These are phyloP conservation scores for Pestalotiopsis fici DNA, from an alignment of 2,329 filamentous ascomycete genomes.

Conservation along the genomic window DNA sequence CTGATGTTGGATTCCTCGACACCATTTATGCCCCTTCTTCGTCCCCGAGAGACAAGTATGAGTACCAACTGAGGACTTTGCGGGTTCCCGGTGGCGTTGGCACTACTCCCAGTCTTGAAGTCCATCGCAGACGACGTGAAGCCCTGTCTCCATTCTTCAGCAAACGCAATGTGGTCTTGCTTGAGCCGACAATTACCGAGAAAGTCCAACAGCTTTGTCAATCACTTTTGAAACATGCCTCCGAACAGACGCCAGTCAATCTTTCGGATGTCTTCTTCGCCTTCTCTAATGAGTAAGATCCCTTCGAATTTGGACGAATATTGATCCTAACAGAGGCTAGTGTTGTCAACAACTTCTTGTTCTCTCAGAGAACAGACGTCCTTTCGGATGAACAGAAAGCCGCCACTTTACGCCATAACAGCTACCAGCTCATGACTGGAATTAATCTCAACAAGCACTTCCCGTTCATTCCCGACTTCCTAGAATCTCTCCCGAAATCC, in stretches of 20 bases:
- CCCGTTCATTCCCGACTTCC: slow-evolving; percentile 23
- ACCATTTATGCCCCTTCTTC: slow-evolving; percentile 19
- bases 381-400: slow-evolving; percentile 24
- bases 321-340: slow-evolving; percentile 9
- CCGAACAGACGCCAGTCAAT: slow-evolving; percentile 14
- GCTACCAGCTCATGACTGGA: slow-evolving; percentile 22
- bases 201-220: slow-evolving; percentile 1
- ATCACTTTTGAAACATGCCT: neutral
- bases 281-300: slow-evolving; percentile 23
- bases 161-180: slow-evolving; percentile 2
- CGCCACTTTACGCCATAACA: slow-evolving; percentile 23
- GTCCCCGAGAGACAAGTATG: slow-evolving; percentile 3
- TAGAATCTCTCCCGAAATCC: slow-evolving; percentile 23
- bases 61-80: neutral
- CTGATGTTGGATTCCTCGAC: slow-evolving; percentile 28
- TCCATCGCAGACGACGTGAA: slow-evolving; percentile 17
- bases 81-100: slow-evolving; percentile 17
- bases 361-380: slow-evolving; percentile 22
- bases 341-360: slow-evolving; percentile 25
- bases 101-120: slow-evolving; percentile 11
- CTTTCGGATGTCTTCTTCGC: slow-evolving; percentile 23
- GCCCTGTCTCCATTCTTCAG: slow-evolving; percentile 26
- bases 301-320: neutral
- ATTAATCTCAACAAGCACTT: slow-evolving; percentile 24
- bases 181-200: neutral